A percentile compares a stretch with the other conserved stretches of the same genome.
Conservation (phyloP, 768 basidiomycete genomes). For the Tricholoma sp. region DNA sequence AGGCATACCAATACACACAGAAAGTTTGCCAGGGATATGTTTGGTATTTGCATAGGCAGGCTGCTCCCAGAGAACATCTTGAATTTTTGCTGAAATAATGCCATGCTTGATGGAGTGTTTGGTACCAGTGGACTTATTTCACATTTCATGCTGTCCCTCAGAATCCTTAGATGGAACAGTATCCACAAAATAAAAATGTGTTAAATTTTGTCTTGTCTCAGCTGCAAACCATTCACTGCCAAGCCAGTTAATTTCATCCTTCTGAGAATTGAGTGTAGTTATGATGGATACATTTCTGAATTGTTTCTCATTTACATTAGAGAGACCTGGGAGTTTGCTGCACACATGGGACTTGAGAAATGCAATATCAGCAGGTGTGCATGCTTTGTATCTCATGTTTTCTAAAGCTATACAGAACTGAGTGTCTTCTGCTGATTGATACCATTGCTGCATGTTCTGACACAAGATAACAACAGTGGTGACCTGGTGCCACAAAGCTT, state of each 20-base stretch:
- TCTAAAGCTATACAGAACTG: slow-evolving; percentile 23
- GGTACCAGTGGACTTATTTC: too few species aligned
- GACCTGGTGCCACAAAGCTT: slow-evolving; percentile 7
- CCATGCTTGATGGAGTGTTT: too few species aligned
- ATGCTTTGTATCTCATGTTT: slow-evolving; percentile 36
- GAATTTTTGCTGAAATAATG: not conserved
- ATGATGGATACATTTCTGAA: slow-evolving; percentile 32
- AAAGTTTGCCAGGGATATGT: slow-evolving; percentile 18
- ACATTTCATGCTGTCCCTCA: too few species aligned
- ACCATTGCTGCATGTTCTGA: slow-evolving; percentile 30
- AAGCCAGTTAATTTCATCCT: slow-evolving; percentile 32
- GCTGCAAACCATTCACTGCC: slow-evolving; percentile 26
- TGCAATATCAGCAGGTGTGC: slow-evolving; percentile 29
- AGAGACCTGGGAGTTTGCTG: slow-evolving; percentile 4
- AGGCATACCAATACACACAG: slow-evolving; percentile 26
- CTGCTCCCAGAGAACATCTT: not conserved
- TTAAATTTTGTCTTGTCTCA: too few species aligned
- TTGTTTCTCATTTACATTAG: slow-evolving; percentile 6
- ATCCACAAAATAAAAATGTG: too few species aligned
- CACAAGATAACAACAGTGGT: slow-evolving; percentile 17
- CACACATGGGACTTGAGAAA: slow-evolving; percentile 25
- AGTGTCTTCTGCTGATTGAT: slow-evolving; percentile 15
- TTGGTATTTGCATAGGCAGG: not conserved
- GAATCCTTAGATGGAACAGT: too few species aligned
- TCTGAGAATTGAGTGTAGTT: slow-evolving; percentile 30